Evolutionary conservation across 2,329 filamentous ascomycete genomes (phyloP).

Genomic region (Trichoderma lentiforme): DNA sequence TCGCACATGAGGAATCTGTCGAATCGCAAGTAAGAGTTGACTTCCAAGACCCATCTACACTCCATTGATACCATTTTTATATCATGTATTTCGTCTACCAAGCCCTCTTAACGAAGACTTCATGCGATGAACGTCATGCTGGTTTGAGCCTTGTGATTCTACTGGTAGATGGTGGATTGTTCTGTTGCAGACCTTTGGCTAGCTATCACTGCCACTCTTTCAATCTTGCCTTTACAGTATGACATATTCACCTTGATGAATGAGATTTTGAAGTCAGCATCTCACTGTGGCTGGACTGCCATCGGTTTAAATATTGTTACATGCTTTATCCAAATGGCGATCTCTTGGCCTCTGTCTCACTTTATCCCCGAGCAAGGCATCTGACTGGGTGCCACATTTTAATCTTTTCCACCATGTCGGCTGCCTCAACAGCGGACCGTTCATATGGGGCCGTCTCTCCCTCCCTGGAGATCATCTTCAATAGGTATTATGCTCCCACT

Average conservation of each 20-base stretch:
- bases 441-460: background rate
- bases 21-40: background rate
- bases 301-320: background rate
- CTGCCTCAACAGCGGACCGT: background rate
- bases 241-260: background rate
- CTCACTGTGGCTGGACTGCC: background rate
- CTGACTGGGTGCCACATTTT: background rate
- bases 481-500: background rate
- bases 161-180: background rate
- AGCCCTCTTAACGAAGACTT: rapidly evolving
- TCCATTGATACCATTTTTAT: background rate
- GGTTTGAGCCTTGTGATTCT: background rate
- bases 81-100: background rate
- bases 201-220: background rate
- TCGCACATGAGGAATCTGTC: background rate
- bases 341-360: background rate
- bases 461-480: background rate
- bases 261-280: background rate
- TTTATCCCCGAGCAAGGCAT: background rate
- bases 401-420: background rate
- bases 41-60: background rate
- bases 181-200: background rate
- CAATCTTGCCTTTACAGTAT: background rate
- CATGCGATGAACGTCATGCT: rapidly evolving
- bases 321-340: background rate